These are phyloP conservation scores for Pyrenula massariospora DNA, from an alignment of 495 filamentous ascomycete genomes.

Conservation along the genomic window DNA sequence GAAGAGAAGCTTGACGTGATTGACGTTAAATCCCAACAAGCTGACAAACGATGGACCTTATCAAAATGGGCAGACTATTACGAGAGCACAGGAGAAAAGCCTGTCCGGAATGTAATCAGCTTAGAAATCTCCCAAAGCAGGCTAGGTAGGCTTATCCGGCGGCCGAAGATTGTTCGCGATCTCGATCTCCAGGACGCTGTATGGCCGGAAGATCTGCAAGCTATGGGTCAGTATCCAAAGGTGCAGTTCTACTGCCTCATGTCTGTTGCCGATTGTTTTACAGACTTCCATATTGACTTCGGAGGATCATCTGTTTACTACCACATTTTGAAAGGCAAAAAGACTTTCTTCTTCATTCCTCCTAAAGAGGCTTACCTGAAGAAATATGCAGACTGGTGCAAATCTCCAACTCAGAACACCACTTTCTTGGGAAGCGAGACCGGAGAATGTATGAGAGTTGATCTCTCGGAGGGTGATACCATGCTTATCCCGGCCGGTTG, in stretches of 20 bases:
- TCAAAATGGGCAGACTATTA: slow-evolving; percentile 66
- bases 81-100: slow-evolving; percentile 49
- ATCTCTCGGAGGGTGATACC: slow-evolving; percentile 61
- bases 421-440: slow-evolving; percentile 57
- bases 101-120: slow-evolving; percentile 67
- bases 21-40: slow-evolving; percentile 65
- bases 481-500: slow-evolving; percentile 72
- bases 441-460: slow-evolving; percentile 63
- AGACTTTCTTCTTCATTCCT: slow-evolving; percentile 70
- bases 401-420: slow-evolving; percentile 58
- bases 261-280: slow-evolving; percentile 71
- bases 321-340: slow-evolving; percentile 64
- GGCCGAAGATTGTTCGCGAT: slow-evolving; percentile 60
- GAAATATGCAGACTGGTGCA: slow-evolving; percentile 69
- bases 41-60: slow-evolving; percentile 60
- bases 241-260: slow-evolving; percentile 67
- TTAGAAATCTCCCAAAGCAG: slow-evolving; percentile 60
- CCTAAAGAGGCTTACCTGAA: slow-evolving; percentile 65
- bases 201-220: slow-evolving; percentile 52
- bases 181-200: slow-evolving; percentile 62
- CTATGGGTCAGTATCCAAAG: slow-evolving; percentile 45
- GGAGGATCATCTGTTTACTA: slow-evolving; percentile 71
- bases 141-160: slow-evolving; percentile 51
- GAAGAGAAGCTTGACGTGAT: slow-evolving; percentile 61
- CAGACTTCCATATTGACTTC: slow-evolving; percentile 75